phyloP scores from a whole-genome alignment of 306 rosid species.

The Begonia loranthoides region DNA sequence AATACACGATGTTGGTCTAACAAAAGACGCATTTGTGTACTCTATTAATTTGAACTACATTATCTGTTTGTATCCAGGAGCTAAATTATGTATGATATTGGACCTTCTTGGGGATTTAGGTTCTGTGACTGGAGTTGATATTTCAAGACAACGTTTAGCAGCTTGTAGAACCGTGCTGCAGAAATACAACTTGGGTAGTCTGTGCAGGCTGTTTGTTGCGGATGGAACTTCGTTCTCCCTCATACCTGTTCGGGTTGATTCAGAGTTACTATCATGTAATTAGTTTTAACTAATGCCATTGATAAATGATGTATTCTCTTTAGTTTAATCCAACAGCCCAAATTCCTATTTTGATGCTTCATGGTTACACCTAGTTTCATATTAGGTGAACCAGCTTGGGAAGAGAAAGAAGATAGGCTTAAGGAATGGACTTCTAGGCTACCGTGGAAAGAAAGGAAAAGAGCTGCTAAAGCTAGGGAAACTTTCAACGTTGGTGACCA shows the following conservation, averaged over 20 bases:
- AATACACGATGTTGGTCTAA: too few species aligned
- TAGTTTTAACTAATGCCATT: not conserved
- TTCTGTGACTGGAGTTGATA: slow-evolving; percentile 80
- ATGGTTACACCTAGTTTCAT: slow-evolving; percentile 45
- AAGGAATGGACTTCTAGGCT: slow-evolving; percentile 80
- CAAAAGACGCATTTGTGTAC: too few species aligned
- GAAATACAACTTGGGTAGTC: slow-evolving; percentile 58
- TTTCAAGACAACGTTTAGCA: slow-evolving; percentile 76
- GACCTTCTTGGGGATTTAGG: slow-evolving; percentile 74
- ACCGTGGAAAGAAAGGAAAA: slow-evolving; percentile 83
- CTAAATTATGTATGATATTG: slow-evolving; percentile 75
- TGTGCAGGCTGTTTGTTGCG: slow-evolving; percentile 77
- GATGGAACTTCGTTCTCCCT: slow-evolving; percentile 68
- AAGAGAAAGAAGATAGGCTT: slow-evolving; percentile 33
- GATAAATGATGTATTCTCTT: too few species aligned
- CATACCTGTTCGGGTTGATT: slow-evolving; percentile 23
- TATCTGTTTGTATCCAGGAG: slow-evolving; percentile 36
- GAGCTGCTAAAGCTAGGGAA: slow-evolving; percentile 27
- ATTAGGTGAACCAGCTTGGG: slow-evolving; percentile 38
- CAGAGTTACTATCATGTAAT: slow-evolving; percentile 41
- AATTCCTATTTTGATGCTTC: slow-evolving; percentile 20
- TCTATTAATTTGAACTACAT: too few species aligned
- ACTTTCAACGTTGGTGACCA: slow-evolving; percentile 19
- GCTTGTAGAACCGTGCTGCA: slow-evolving; percentile 83
- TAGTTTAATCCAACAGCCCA: slow-evolving; percentile 1